Evolutionary conservation across 2,329 filamentous ascomycete species (phyloP).

Genomic region (Dryadomyces sulphureus): DNA sequence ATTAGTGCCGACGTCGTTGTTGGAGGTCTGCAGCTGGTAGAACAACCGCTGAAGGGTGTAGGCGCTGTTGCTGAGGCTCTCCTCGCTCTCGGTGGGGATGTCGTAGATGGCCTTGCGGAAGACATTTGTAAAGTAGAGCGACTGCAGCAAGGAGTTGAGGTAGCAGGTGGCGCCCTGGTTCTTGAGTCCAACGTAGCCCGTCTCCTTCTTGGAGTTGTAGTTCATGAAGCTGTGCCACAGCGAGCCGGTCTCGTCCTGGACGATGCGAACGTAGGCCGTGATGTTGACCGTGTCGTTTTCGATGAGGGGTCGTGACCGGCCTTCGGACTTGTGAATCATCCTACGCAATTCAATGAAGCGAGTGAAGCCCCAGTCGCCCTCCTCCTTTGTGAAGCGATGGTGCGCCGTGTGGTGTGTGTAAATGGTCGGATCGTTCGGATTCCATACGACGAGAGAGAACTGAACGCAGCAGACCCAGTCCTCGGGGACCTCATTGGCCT

Average conservation of each 20-base stretch:
- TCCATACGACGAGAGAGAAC: slow-evolving; percentile 88
- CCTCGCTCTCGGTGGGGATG: slow-evolving; percentile 81
- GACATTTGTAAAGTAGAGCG: slow-evolving; percentile 74
- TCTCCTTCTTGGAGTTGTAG: slow-evolving; percentile 99
- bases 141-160: slow-evolving; percentile 71
- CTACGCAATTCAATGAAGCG: slow-evolving; percentile 77
- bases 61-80: slow-evolving; percentile 71
- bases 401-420: slow-evolving; percentile 73
- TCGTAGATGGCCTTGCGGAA: slow-evolving; percentile 97
- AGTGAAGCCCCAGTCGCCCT: slow-evolving; percentile 99
- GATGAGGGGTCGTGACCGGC: slow-evolving; percentile 51
- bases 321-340: slow-evolving; percentile 65
- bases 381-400: slow-evolving; percentile 89
- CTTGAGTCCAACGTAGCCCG: slow-evolving; percentile 88
- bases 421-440: slow-evolving; percentile 79
- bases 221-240: slow-evolving; percentile 85
- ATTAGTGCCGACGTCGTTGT: slow-evolving; percentile 70
- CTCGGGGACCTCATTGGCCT: slow-evolving; percentile 59
- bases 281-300: slow-evolving; percentile 67
- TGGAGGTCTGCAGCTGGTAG: slow-evolving; percentile 83
- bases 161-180: slow-evolving; percentile 94
- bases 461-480: slow-evolving; percentile 96
- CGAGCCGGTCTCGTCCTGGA: slow-evolving; percentile 78
- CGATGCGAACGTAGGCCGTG: slow-evolving; percentile 67
- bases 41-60: slow-evolving; percentile 90